Conservation (phyloP, 495 filamentous ascomycete genomes). For the Melanomma pulvis-pyrius region DNA sequence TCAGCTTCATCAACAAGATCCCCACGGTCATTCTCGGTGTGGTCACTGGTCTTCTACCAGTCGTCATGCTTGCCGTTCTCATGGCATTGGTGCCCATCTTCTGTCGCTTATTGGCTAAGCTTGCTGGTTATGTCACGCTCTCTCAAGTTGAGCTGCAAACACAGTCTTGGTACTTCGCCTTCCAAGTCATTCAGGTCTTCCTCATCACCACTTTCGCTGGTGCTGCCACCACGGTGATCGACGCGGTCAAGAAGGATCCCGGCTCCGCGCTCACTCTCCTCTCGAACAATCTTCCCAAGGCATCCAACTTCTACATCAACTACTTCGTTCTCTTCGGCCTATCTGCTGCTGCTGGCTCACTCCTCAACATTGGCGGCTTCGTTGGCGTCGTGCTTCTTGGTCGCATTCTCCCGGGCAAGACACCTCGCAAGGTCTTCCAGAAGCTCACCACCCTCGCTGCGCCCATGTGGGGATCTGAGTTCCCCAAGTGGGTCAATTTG, state of each 20-base stretch:
- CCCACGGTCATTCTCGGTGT: slow-evolving; percentile 74
- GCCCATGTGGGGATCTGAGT: slow-evolving; percentile 84
- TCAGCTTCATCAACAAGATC: slow-evolving; percentile 73
- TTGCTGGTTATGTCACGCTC: slow-evolving; percentile 75
- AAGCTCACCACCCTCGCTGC: slow-evolving; percentile 66
- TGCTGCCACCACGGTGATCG: slow-evolving; percentile 69
- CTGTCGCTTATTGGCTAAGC: slow-evolving; percentile 75
- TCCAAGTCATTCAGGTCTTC: slow-evolving; percentile 96
- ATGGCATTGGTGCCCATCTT: slow-evolving; percentile 90
- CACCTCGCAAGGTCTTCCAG: slow-evolving; percentile 75
- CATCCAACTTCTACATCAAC: slow-evolving; percentile 92
- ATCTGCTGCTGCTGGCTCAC: slow-evolving; percentile 71
- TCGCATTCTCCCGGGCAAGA: slow-evolving; percentile 62
- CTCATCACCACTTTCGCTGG: slow-evolving; percentile 80
- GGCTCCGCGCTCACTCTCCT: slow-evolving; percentile 63
- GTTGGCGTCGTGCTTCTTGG: slow-evolving; percentile 78
- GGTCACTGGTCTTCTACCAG: slow-evolving; percentile 81
- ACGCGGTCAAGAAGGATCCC: slow-evolving; percentile 68
- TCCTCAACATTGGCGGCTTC: slow-evolving; percentile 79
- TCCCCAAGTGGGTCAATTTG: slow-evolving; percentile 84
- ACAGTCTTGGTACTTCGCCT: slow-evolving; percentile 91
- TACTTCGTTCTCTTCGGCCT: slow-evolving; percentile 95
- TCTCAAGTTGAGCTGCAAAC: slow-evolving; percentile 81
- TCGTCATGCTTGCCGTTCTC: slow-evolving; percentile 76
- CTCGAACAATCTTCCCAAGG: slow-evolving; percentile 72